Evolutionary conservation across 306 rosid species (phyloP), one percentile per base, ranked within the genome.

Genomic region (Begonia fuchsioides): DNA sequence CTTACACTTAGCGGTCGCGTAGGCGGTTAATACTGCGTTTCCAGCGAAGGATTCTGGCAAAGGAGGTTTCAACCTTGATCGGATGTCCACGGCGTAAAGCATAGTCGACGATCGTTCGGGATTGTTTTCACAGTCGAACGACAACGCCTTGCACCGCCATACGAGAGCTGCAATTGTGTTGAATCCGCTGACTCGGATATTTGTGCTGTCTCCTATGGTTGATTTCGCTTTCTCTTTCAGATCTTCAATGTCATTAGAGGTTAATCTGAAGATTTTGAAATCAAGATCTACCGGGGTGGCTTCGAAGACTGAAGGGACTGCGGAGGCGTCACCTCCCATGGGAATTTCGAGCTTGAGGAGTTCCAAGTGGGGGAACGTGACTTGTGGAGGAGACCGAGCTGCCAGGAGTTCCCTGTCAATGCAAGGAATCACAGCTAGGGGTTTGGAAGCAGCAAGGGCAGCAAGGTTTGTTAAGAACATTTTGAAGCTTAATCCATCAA

Each of bases 301-400:
- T 40, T 65, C 67, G n/a, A 78, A 86, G 49, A 86, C 70, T 3
- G 64, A 0, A 9, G 55, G 19, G 6, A 54, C 61, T 1, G 75
- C 39, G 17, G 58, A 53, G 58, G 41, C 49, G 1, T 64, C 67
- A 0, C 13, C 12, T 18, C 59, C 49, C 2, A 48, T 26, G 43
- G 62, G 41, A 18, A 32, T 46, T 2, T 41, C 18, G 15, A 75
- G 57, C 39, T 75, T 64, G 35, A 71, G 57, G 44, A 86, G 35
- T 66, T 86, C 95, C 0, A 75, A 82, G 64, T 81, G 93, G 0
- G 86, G 66, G 59, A 76, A 78, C 13, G 13, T 56, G 52, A 81
- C 80, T 46, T 50, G 72, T 58, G 95, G 95, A 0, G 88, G 95
- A 3, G 86, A 78, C 50, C 95, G 73, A 3, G 95, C 88, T 35